Percentiles rank a stretch among this genome's conserved stretches.
Evolutionary conservation across 2,329 filamentous ascomycete species (phyloP).

Genomic region (Clonostachys solani): DNA sequence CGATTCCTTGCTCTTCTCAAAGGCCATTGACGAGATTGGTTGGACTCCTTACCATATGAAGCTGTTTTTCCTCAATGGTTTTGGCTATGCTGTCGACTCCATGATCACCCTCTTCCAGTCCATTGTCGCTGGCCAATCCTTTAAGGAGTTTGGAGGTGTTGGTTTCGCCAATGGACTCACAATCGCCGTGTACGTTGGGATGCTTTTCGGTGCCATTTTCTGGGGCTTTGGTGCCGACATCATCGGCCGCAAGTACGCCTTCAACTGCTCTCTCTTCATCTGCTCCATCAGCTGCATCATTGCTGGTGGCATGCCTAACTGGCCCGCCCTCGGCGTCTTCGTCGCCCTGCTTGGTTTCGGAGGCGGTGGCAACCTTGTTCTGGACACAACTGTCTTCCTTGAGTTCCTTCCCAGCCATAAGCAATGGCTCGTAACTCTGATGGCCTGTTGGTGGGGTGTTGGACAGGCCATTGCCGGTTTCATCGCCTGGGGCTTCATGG

Average conservation of each 20-base stretch:
- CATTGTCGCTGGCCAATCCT: conserved; percentile 55
- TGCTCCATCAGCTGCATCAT: conserved; percentile 54
- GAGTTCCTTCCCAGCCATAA: conserved; percentile 43
- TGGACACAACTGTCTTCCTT: conserved; percentile 47
- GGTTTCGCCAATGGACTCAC: conserved; percentile 54
- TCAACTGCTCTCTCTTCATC: conserved; percentile 63
- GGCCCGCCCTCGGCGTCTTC: conserved; percentile 60
- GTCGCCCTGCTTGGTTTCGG: conserved; percentile 61
- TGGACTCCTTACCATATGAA: conserved; percentile 57
- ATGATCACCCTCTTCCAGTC: conserved; percentile 52
- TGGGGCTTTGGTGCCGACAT: conserved; percentile 67
- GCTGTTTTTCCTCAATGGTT: conserved; percentile 58
- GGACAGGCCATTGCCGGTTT: conserved; percentile 42
- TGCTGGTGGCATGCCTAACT: conserved; percentile 64
- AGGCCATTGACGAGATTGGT: conserved; percentile 54
- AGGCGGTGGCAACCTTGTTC: conserved; percentile 43
- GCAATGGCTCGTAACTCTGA: conserved; percentile 40
- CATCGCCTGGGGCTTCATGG: conserved; percentile 39
- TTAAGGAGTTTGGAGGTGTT: conserved; percentile 50
- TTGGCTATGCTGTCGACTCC: conserved; percentile 47
- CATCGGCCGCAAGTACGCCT: conserved; percentile 63
- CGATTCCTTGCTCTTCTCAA: background rate
- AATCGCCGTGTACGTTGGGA: conserved; percentile 55
- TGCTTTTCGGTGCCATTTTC: conserved; percentile 55
- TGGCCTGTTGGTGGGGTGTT: conserved; percentile 46